Evolutionary conservation across 2,329 filamentous ascomycete genomes (phyloP).

Genomic region (Stachybotrys echinatus): DNA sequence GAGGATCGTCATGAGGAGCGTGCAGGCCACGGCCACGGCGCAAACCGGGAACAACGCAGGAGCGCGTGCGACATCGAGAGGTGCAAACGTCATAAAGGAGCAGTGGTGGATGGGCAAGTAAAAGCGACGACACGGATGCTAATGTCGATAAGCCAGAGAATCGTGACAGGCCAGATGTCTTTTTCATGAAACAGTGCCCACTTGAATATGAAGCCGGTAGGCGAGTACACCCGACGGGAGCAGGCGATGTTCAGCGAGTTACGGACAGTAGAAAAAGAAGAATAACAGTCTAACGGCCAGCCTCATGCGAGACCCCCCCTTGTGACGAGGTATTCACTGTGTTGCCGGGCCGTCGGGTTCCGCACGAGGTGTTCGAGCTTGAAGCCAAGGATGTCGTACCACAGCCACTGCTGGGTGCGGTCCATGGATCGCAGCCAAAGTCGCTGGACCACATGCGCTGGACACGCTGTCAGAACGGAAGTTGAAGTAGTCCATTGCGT

Average conservation of each 20-base stretch:
- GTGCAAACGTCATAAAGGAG: neutral
- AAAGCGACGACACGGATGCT: constrained; percentile 6
- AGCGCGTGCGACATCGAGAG: too few species aligned
- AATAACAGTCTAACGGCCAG: neutral
- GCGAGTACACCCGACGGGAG: neutral
- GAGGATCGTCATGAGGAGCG: constrained; percentile 10
- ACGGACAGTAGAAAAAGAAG: neutral
- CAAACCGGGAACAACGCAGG: neutral
- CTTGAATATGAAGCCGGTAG: neutral
- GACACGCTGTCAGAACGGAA: neutral
- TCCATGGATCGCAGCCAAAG: neutral
- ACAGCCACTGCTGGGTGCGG: neutral
- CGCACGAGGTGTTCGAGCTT: neutral
- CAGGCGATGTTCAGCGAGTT: neutral
- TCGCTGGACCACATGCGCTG: neutral
- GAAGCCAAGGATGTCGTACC: neutral
- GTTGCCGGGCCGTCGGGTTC: neutral
- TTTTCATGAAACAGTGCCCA: constrained; percentile 6
- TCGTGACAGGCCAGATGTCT: constrained; percentile 11
- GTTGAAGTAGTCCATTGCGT: neutral
- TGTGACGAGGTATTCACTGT: neutral
- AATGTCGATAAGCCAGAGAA: constrained; percentile 11
- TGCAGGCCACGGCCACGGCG: neutral
- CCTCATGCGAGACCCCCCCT: neutral
- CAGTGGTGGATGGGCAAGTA: constrained; percentile 12